Evolutionary conservation across 495 filamentous ascomycete genomes (phyloP).

Genomic region (Trichoderma erinaceum): DNA sequence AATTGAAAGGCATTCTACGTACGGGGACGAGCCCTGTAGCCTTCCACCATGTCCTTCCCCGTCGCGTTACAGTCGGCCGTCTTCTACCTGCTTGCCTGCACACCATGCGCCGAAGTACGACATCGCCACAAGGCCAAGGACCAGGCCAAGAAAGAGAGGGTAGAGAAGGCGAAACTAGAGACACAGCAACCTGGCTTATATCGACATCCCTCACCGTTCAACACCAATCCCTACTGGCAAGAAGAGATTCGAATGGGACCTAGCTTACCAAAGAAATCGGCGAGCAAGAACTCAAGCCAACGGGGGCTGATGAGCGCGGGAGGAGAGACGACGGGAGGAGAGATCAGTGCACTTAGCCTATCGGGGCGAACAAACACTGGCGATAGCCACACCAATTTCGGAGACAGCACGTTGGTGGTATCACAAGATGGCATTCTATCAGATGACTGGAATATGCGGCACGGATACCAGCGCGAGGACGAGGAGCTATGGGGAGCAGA

Average conservation of each 20-base stretch:
- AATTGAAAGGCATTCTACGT: constrained; percentile 10
- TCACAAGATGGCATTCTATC: constrained; percentile 27
- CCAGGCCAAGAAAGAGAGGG: constrained; percentile 47
- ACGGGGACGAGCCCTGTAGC: constrained; percentile 11
- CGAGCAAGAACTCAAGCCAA: constrained; percentile 43
- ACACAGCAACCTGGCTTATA: constrained; percentile 66
- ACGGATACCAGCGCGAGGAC: constrained; percentile 71
- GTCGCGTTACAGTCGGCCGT: constrained; percentile 67
- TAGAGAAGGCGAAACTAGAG: constrained; percentile 52
- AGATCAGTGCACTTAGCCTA: constrained; percentile 30
- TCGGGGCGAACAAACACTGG: constrained; percentile 5
- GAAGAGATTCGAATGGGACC: constrained; percentile 81
- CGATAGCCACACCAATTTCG: constrained; percentile 28
- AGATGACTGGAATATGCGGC: constrained; percentile 64
- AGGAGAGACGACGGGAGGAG: constrained; percentile 27
- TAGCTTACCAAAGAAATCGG: constrained; percentile 53
- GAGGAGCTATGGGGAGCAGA: constrained; percentile 71
- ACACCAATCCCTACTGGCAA: constrained; percentile 78
- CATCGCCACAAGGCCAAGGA: constrained; percentile 60
- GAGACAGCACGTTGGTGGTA: constrained; percentile 24
- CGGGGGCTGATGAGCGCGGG: constrained; percentile 46
- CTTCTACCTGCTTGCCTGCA: constrained; percentile 81
- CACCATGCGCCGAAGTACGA: constrained; percentile 63
- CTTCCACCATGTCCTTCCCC: constrained; percentile 45
- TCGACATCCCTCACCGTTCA: constrained; percentile 71